phyloP scores from a whole-genome alignment of 2,329 filamentous ascomycete species.

The Fusarium mexicanum region DNA sequence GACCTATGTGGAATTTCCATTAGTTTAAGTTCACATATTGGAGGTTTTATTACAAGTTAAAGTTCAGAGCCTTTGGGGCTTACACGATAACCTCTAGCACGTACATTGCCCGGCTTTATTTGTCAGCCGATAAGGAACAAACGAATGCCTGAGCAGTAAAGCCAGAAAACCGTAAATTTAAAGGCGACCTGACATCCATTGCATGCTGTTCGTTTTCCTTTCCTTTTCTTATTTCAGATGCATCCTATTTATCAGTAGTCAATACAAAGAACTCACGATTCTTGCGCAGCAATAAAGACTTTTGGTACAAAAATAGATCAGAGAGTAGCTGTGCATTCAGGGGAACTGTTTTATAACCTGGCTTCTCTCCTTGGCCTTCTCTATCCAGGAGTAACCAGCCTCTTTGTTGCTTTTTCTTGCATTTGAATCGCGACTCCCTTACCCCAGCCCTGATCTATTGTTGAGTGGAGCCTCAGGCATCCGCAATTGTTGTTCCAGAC shows the following conservation, averaged over 20 bases:
- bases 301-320: not conserved
- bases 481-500: not conserved
- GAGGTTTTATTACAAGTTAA: not conserved
- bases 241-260: not conserved
- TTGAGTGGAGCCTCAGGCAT: slow-evolving; percentile 23
- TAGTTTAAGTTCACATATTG: not conserved
- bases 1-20: not conserved
- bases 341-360: not conserved
- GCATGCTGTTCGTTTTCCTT: too few species aligned
- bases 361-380: not conserved
- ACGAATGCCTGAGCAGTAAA: not conserved
- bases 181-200: not conserved
- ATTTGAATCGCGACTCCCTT: not conserved
- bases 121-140: not conserved
- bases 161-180: not conserved
- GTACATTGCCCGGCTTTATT: not conserved
- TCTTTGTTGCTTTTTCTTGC: not conserved
- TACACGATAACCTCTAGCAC: not conserved
- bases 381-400: not conserved
- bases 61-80: not conserved
- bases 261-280: not conserved
- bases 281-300: not conserved
- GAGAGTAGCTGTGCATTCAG: not conserved
- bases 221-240: not conserved
- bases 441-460: not conserved